Evolutionary conservation across 169 alveolate species (phyloP), one percentile per base, ranked within the genome.

Genomic region (Cryptosporidium sp.): DNA sequence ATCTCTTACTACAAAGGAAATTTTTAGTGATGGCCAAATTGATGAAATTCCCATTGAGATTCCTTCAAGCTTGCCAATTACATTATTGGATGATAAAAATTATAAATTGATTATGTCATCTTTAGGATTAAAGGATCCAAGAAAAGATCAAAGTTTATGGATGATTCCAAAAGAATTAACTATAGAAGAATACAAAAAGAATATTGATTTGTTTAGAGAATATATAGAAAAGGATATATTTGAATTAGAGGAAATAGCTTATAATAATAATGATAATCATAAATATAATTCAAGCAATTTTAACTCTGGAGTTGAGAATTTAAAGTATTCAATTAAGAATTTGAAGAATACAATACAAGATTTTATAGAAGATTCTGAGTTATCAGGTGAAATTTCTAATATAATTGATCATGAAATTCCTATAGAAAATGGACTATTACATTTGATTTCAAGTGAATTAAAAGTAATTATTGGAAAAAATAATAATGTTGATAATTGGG

Each of bases 11-110:
- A 80, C 89, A 60, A 58, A 73, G 42, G 80, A 80, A 44, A 73
- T 80, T 37, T 29, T 62, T 21, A 33, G 65, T 37, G 71, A 73
- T 37, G 18, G 51, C 0, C 29, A 37, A 33, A 35, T 80, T 29
- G 89, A 62, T 48, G 89, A 80, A n/a, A 80, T 80, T 37, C 89
- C 89, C 37, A 51, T 80, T 14, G 89, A 80, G 33, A 26, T 67
- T 23, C 89, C 89, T 3, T 35, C 89, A 2, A 42, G 53, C 3
- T n/a, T 65, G 1, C 89, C 89, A 8, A 61, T 18, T 65, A 44
- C 80, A 10, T 56, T 80, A 31, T 42, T 80, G 31, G 33, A 21
- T 4, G 80, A 80, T 65, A 7, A 60, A 18, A 65, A n/a, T 42
- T 80, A 80, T 58, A 65, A 21, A 10, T 23, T 31, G 60, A 37